Evolutionary conservation across 306 rosid species (phyloP), one percentile per base, ranked within the genome.

Genomic region (Quercus variabilis): DNA sequence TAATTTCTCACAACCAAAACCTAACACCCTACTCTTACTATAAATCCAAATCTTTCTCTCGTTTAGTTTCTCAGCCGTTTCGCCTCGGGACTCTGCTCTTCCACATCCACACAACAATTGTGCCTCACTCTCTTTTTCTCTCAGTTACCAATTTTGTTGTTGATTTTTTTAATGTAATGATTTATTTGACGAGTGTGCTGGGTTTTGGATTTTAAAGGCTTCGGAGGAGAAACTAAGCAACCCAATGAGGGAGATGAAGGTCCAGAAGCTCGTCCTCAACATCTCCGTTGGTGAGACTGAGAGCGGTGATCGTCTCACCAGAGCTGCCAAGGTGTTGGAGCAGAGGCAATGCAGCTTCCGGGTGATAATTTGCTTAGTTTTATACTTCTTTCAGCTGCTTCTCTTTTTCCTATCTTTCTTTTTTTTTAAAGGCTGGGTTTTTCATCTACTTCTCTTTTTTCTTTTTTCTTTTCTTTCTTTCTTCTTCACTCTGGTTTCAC

Each of bases 201-300:
- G 60, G n/a, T 35, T 4, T 7, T 11, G 19, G 28, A 60, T 60
- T 38, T 12, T 26, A 43, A 33, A 83, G 81, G 83, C 91, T 71
- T 82, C 93, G 3, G 96, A 91, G 93, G 89, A 81, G 89, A 91
- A 91, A 80, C 82, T 91, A 8, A 76, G 90, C 55, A 91, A 89
- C 58, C 93, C 96, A 4, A 87, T 91, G 96, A 83, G 96, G 88
- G 96, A 91, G 41, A 91, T 89, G 85, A 89, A 91, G 71, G 96
- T 91, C 30, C 93, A 91, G 84, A 89, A 91, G 83, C 93, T 91
- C 8, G 93, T 91, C 6, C 96, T 91, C 78, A 89, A 91, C 83
- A 86, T 91, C 79, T 91, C 96, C 3, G 96, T 89, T 6, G 93
- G 96, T 31, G 35, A 31, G 1, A 31, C 35, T 20, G 93, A 91